Base-by-base conservation (phyloP, 768 basidiomycete species). In the Naganishia vaughanmartiniae region DNA sequence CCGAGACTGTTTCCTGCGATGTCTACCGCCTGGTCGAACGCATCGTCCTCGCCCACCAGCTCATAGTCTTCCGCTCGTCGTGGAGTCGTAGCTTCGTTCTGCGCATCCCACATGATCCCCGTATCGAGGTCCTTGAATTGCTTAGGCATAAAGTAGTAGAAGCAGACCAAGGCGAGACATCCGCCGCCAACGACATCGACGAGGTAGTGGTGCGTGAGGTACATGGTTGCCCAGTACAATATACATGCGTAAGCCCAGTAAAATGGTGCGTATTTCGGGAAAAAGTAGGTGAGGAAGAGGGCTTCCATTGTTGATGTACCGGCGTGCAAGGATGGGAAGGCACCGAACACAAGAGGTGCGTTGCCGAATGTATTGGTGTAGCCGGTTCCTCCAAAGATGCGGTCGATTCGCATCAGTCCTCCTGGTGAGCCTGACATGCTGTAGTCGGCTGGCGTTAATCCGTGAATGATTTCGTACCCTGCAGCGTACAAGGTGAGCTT, bases 151-250 rank as follows among this genome's bases (percentile, higher is more conserved):
- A 89, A 89, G 73, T 90, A 76, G 83, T 92, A 97, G 85, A 97
- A 98, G 76, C 87, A 89, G 24, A 86, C 85, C 45, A 89, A 89
- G 56, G 94, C 89, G 73, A 99, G 86, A 78, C 93, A 95, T 0
- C 90, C 91, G 17, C 96, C 96, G 12, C 89, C 91, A 58, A 93
- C 91, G 78, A 97, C 91, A 78, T 99, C 96, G 83, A 99, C 93
- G 78, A 99, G 89, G 84, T 98, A 98, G 83, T 98, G 95, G 81
- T 96, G 93, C 4, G 91, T 92, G 76, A 95, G 89, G 84, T 95
- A 97, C 95, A 98, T 98, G 28, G 95, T 97, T 12, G 91, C 89
- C 96, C 96, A 99, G 81, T 95, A 98, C 4, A 99, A 86, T 21
- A 91, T 83, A 7, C 87, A 88, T 2, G 88, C 89, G 82, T 98